phyloP scores from a whole-genome alignment of 2,329 filamentous ascomycete genomes.

The Talaromyces sp. region DNA sequence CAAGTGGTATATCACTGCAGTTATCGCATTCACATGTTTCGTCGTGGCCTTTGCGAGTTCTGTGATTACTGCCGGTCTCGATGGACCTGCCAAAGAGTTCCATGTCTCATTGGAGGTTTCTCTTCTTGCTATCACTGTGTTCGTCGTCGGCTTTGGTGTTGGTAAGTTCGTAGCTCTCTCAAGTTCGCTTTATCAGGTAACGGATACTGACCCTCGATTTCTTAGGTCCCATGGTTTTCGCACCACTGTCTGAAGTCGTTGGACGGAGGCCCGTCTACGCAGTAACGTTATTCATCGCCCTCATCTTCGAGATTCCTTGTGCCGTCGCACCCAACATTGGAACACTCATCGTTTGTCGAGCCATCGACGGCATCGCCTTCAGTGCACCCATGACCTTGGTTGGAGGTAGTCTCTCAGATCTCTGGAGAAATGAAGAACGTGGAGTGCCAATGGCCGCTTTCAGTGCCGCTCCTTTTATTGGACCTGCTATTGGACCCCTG shows the following conservation, averaged over 20 bases:
- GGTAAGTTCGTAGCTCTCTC: constrained; percentile 47
- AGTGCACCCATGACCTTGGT: constrained; percentile 84
- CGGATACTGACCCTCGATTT: neutral
- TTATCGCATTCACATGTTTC: constrained; percentile 74
- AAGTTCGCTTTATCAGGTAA: neutral
- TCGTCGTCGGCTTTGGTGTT: constrained; percentile 78
- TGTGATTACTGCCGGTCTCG: constrained; percentile 75
- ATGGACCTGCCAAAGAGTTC: constrained; percentile 63
- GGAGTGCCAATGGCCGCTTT: constrained; percentile 87
- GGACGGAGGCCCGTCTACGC: constrained; percentile 71
- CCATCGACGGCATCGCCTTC: constrained; percentile 80
- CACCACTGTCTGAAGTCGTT: constrained; percentile 72
- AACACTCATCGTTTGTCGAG: constrained; percentile 72
- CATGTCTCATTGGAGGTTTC: constrained; percentile 69
- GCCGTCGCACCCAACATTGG: constrained; percentile 73
- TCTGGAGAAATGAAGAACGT: constrained; percentile 81
- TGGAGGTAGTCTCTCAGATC: constrained; percentile 75
- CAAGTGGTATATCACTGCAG: constrained; percentile 86
- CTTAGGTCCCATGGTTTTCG: constrained; percentile 71
- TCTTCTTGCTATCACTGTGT: constrained; percentile 70
- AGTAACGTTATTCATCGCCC: constrained; percentile 65
- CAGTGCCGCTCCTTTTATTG: constrained; percentile 77
- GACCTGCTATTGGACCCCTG: constrained; percentile 74
- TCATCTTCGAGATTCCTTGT: constrained; percentile 78
- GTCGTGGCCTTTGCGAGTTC: constrained; percentile 70